Evolutionary conservation across 371 early-diverging fungal genomes (phyloP).

Genomic region (Saksenaea vasiformis): DNA sequence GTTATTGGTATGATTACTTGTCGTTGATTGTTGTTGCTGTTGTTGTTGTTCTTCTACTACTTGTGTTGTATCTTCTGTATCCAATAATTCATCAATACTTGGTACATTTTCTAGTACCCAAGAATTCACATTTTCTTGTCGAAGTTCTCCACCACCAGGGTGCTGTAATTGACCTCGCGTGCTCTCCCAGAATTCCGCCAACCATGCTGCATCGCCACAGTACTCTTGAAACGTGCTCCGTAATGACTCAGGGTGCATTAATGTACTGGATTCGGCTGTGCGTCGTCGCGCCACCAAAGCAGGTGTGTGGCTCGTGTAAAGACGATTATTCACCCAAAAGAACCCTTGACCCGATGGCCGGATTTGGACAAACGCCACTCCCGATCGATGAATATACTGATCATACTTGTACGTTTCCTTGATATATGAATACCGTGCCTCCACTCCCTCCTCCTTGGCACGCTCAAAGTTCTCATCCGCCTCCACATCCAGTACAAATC

Average conservation of each 20-base stretch:
- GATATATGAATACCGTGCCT: conserved; percentile 71
- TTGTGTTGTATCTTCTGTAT: conserved; percentile 9
- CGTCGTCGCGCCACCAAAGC: conserved; percentile 38
- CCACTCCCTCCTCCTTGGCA: conserved; percentile 46
- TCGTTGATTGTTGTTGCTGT: neutral
- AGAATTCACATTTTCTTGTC: conserved; percentile 17
- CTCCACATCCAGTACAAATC: conserved; percentile 95
- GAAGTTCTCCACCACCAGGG: conserved; percentile 18
- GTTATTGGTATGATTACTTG: too few relatives aligned
- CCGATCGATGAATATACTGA: conserved; percentile 91
- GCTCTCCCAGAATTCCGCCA: conserved; percentile 66
- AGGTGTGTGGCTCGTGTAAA: conserved; percentile 73
- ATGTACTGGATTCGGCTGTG: conserved; percentile 25
- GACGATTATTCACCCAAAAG: conserved; percentile 88
- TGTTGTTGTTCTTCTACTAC: neutral
- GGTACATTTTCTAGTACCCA: conserved; percentile 47
- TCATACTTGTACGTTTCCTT: conserved; percentile 73
- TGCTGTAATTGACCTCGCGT: conserved; percentile 39
- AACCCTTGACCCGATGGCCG: conserved; percentile 74
- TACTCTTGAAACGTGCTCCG: conserved; percentile 57
- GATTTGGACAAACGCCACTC: conserved; percentile 92
- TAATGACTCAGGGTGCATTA: conserved; percentile 57
- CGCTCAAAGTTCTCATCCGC: conserved; percentile 69
- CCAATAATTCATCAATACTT: conserved; percentile 22
- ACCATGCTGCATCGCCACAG: conserved; percentile 49